Percentiles rank a stretch among this genome's conserved stretches.
Conservation (phyloP, 2,329 filamentous ascomycete species). For the Clarireedia paspali region DNA sequence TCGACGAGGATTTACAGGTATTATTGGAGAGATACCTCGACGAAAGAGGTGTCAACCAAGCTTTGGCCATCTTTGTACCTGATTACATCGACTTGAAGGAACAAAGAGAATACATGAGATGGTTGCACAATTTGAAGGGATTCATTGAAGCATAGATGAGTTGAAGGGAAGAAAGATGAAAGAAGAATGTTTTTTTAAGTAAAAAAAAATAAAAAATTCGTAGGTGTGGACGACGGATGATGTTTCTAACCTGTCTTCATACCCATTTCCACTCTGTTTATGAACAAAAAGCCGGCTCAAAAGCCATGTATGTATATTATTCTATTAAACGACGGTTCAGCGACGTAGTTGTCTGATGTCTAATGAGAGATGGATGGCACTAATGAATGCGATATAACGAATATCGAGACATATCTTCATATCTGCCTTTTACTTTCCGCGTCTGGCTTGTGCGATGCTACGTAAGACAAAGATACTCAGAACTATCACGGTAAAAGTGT, state of each 20-base stretch:
- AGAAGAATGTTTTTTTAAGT: neutral
- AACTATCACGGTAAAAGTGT: too few species aligned
- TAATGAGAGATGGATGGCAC: neutral
- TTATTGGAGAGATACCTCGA: slow-evolving; percentile 90
- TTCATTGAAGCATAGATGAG: slow-evolving; percentile 64
- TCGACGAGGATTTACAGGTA: slow-evolving; percentile 92
- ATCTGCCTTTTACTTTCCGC: neutral
- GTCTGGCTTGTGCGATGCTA: too few species aligned
- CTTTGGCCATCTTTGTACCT: slow-evolving; percentile 81
- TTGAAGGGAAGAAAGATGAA: neutral
- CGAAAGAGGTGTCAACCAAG: slow-evolving; percentile 83
- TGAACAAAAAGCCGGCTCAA: neutral
- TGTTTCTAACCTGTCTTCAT: slow-evolving; percentile 23
- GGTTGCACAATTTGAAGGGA: slow-evolving; percentile 79
- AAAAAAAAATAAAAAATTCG: neutral
- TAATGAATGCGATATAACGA: neutral
- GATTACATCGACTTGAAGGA: slow-evolving; percentile 99
- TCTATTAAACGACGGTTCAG: neutral
- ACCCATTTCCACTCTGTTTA: slow-evolving; percentile 20
- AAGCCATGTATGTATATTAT: neutral
- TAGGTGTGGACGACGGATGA: slow-evolving; percentile 3
- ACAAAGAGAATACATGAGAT: slow-evolving; percentile 90
- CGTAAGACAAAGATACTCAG: too few species aligned
- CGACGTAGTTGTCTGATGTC: neutral
- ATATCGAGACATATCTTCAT: neutral